These are phyloP conservation scores for Penicillium mononematosum DNA, from an alignment of 495 filamentous ascomycete species.

Conservation along the genomic window DNA sequence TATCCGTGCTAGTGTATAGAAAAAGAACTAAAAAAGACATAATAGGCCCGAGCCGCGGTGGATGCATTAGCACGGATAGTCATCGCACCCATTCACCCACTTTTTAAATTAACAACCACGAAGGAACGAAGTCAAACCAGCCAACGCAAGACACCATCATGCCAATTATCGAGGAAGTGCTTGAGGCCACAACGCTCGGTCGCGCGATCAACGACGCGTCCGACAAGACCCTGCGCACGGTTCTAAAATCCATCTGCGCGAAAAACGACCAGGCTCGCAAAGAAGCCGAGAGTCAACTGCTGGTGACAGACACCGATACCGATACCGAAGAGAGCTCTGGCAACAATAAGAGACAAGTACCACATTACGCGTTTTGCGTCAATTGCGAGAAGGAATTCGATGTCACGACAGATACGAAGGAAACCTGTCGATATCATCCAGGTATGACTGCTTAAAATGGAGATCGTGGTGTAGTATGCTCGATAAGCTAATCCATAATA, in stretches of 20 bases:
- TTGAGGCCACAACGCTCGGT: background rate
- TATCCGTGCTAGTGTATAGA: too few relatives aligned
- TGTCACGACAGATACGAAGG: slow-evolving; percentile 1
- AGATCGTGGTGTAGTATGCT: background rate
- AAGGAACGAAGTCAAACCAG: background rate
- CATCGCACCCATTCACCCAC: too few relatives aligned
- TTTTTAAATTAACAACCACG: too few relatives aligned
- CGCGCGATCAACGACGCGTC: background rate
- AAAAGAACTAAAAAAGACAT: too few relatives aligned
- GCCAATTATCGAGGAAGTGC: background rate
- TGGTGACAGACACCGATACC: background rate
- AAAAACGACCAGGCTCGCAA: slow-evolving; percentile 1
- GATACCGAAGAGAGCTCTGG: background rate
- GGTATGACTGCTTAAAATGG: background rate
- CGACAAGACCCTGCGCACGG: background rate
- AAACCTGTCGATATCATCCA: background rate
- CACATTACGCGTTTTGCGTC: background rate
- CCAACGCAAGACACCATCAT: background rate
- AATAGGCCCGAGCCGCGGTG: too few relatives aligned
- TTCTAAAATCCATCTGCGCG: background rate
- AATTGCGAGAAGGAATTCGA: slow-evolving; percentile 4
- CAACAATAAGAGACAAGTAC: background rate
- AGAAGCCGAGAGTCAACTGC: background rate
- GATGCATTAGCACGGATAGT: too few relatives aligned
- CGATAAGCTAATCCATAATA: background rate